phyloP scores from a whole-genome alignment of 1,284 basidiomycete genomes.

The Ganoderma lucidum region DNA sequence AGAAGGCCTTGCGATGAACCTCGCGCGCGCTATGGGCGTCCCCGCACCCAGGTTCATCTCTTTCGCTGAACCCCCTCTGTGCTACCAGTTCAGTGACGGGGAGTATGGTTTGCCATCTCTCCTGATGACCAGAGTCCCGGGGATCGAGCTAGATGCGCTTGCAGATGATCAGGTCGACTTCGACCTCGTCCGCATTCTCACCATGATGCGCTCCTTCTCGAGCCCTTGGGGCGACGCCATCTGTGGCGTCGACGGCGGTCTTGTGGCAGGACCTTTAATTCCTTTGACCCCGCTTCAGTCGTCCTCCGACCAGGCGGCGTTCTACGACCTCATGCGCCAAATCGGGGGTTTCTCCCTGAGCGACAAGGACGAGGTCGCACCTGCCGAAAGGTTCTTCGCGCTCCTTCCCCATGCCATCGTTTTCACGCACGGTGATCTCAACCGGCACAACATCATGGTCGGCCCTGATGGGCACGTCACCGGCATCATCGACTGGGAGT shows the following conservation, averaged over 20 bases:
- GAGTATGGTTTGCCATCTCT: constrained; percentile 19
- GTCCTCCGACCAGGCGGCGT: constrained; percentile 15
- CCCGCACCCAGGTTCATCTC: constrained; percentile 30
- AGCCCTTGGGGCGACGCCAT: constrained; percentile 23
- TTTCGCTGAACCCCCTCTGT: constrained; percentile 17
- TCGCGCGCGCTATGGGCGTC: constrained; percentile 28
- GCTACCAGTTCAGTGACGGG: not conserved
- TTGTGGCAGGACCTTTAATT: constrained; percentile 15
- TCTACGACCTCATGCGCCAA: constrained; percentile 16
- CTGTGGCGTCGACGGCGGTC: constrained; percentile 25
- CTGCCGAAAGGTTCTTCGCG: constrained; percentile 15
- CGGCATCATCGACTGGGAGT: constrained; percentile 6
- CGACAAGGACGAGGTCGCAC: not conserved
- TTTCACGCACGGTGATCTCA: constrained; percentile 1
- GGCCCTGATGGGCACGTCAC: not conserved
- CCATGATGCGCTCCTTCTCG: constrained; percentile 23
- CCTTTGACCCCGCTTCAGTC: constrained; percentile 13
- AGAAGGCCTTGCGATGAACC: constrained; percentile 29
- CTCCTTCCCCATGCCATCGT: constrained; percentile 23
- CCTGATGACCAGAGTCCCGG: constrained; percentile 27
- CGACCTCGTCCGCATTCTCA: constrained; percentile 16
- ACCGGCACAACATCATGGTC: constrained; percentile 11
- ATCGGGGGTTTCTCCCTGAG: not conserved
- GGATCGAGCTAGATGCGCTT: constrained; percentile 11
- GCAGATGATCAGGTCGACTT: constrained; percentile 12